Evolutionary conservation across 2,329 filamentous ascomycete species (phyloP), one percentile per base, ranked within the genome.

Genomic region (Chalaropsis thielavioides): DNA sequence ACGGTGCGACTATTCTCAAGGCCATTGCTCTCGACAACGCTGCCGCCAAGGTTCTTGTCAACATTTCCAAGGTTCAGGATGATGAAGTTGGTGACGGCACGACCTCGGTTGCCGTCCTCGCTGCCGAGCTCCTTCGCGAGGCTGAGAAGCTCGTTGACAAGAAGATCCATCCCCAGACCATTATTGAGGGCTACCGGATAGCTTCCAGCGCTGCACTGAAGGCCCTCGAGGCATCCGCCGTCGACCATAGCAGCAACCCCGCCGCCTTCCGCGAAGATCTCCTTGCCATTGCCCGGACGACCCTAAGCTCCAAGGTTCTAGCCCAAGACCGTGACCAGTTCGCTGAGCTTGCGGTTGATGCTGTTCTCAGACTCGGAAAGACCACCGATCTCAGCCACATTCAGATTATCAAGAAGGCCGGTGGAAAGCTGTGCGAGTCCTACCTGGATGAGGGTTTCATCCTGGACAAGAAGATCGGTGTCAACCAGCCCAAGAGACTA

Each of bases 371-470:
- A 69, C 82, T 99, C 72, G 90, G 90, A 75, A 89, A 89, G 66
- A 95, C 91, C 1, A 90, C 89, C 66, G 94, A 99, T 75, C 84
- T 99, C 64, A 96, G 89, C 75, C 92, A 97, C 74, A 99, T 99
- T 70, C 94, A 99, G 76, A 92, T 99, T 73, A 99, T 99, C 80
- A 99, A 99, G 82, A 99, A 99, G 81, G 88, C 92, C 1, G 94
- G 94, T 71, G 94, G 94, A 71, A 99, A 97, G 81, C 84, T 99
- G 67, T 94, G 86, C 75, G 94, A 99, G 75, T 97, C 92, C 13
- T 99, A 99, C 77, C 82, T 99, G 51, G 94, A 99, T 73, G 91
- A 96, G 72, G 94, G 94, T 4, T 99, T 99, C 79, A 97, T 99
- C 73, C 80, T 99, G 64, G 94, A 99, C 80, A 99, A 99, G 83